Conservation (phyloP, 2,329 filamentous ascomycete genomes). For the Monosporascus sp. region DNA sequence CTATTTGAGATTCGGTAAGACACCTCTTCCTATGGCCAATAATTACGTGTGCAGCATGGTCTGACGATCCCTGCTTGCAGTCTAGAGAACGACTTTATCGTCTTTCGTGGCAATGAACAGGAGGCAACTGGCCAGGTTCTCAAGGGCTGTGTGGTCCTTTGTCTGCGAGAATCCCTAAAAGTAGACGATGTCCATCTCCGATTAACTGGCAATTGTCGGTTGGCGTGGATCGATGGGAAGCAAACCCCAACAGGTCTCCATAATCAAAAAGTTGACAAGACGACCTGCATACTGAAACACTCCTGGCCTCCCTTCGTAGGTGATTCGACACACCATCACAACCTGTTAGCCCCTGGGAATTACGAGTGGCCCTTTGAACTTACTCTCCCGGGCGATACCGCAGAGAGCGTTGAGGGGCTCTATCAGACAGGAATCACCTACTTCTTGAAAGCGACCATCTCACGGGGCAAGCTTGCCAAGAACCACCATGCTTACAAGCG, state of each 20-base stretch:
- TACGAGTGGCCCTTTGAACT: constrained; percentile 80
- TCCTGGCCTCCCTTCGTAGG: constrained; percentile 64
- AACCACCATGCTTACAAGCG: constrained; percentile 78
- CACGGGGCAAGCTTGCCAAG: constrained; percentile 80
- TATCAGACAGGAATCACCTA: constrained; percentile 84
- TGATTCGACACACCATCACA: constrained; percentile 48
- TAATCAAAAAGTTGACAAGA: constrained; percentile 54
- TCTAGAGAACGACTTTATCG: constrained; percentile 72
- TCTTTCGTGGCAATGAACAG: constrained; percentile 69
- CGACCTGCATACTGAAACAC: constrained; percentile 58
- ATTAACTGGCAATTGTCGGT: constrained; percentile 62
- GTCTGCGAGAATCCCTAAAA: constrained; percentile 61
- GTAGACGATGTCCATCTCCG: constrained; percentile 70
- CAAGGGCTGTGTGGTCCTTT: constrained; percentile 69
- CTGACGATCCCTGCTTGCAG: constrained; percentile 35
- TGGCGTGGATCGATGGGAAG: constrained; percentile 51
- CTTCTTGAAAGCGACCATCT: constrained; percentile 83
- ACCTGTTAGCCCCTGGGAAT: constrained; percentile 63
- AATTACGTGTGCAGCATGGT: constrained; percentile 4
- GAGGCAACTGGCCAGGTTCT: constrained; percentile 72
- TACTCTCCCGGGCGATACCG: constrained; percentile 62
- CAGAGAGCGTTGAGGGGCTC: constrained; percentile 89
- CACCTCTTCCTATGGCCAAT: constrained; percentile 1
- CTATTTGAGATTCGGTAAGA: constrained; percentile 55
- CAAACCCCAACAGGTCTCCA: constrained; percentile 52